Evolutionary conservation across 768 basidiomycete species (phyloP).

Genomic region (Suillus discolor): DNA sequence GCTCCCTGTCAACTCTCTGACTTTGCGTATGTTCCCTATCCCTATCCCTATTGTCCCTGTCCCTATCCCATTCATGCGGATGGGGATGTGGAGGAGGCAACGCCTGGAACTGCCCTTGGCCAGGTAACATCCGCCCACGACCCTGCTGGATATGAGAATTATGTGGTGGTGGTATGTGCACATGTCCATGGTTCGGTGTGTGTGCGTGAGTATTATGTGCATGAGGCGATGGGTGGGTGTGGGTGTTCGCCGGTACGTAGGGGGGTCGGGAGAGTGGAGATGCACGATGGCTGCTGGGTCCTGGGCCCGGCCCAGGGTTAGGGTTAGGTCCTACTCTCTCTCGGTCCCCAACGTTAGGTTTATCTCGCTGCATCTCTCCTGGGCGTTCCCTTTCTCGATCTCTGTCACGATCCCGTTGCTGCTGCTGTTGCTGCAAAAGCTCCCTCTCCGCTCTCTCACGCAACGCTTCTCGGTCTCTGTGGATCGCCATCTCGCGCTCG

Average conservation of each 20-base stretch:
- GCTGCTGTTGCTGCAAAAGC: conserved; percentile 6
- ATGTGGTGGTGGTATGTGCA: background rate
- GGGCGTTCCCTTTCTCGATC: conserved; percentile 13
- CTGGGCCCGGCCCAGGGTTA: background rate
- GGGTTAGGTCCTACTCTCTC: background rate
- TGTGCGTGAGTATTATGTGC: conserved; percentile 28
- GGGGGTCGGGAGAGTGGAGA: conserved; percentile 27
- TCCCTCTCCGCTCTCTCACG: conserved; percentile 23
- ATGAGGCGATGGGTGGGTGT: conserved; percentile 23
- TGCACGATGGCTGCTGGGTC: conserved; percentile 10
- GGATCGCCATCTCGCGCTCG: conserved; percentile 25
- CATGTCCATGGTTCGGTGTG: conserved; percentile 5
- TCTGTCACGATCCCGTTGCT: conserved; percentile 7
- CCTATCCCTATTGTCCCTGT: conserved; percentile 4
- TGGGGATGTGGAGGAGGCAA: conserved; percentile 22
- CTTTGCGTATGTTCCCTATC: conserved; percentile 25
- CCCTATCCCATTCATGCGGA: conserved; percentile 28
- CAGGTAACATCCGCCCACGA: conserved; percentile 18
- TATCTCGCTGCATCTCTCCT: conserved; percentile 4
- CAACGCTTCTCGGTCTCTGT: conserved; percentile 27
- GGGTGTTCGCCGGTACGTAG: conserved; percentile 20
- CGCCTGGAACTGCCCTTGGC: conserved; percentile 34
- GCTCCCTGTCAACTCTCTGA: conserved; percentile 23
- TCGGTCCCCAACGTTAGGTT: background rate
- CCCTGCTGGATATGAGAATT: conserved; percentile 14